Evolutionary conservation across 257 asterid species (phyloP), one percentile per base, ranked within the genome.

Genomic region (Fraxinus quadrangulata): DNA sequence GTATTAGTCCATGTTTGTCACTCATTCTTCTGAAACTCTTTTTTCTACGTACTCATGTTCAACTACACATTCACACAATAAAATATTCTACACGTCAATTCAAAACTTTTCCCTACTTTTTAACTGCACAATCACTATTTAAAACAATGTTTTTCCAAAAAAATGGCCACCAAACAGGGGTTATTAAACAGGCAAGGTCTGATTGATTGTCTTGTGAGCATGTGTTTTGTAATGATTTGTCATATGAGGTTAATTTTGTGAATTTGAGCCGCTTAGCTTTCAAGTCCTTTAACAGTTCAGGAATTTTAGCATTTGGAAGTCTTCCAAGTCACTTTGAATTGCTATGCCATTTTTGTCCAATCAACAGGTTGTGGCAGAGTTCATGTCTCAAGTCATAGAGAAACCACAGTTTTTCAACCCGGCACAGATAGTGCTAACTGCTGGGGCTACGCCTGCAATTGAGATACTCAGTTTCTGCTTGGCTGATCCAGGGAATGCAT

Each of bases 401-500:
- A 65, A 78, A 71, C 88, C 93, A 34, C 78, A 73, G 34, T 76
- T 88, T 77, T 87, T 89, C 71, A 82, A 85, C 70, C 88, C 93
- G 3, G 79, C 79, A 28, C 93, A 87, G 61, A 67, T 89, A 51
- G 89, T 90, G 63, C 71, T 89, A 56, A 84, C 93, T 6, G 81
- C 90, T 24, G 90, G 96, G 76, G 88, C 86, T 12, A 68, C 88
- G 36, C 80, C 96, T 63, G 96, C 96, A 14, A 78, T 90, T 66
- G 96, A 90, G 88, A 87, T 83, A 17, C 93, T 90, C 70, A 81
- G 84, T 82, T 90, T 89, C 83, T 89, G 90, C 80, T 82, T 90
- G 10, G 92, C 96, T 31, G 92, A 89, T 79, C 89, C 88, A 24
- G 93, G 93, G 83, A 90, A 89, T 80, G 93, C 96, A 45, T 88